These are phyloP conservation scores for Boletus subcaerulescens DNA, from an alignment of 768 basidiomycete genomes.

Conservation along the genomic window DNA sequence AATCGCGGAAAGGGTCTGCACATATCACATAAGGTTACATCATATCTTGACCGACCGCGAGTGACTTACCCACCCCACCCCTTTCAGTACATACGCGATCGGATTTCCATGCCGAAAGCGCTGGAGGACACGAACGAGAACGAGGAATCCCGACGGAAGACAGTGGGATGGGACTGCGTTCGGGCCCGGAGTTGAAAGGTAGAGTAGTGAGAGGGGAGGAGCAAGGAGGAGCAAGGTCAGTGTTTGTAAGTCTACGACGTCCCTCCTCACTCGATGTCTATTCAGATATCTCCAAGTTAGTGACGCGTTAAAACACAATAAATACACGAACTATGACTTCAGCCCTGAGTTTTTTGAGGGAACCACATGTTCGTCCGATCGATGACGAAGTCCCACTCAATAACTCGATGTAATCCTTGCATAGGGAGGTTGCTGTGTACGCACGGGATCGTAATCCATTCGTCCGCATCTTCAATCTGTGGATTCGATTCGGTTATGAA, in stretches of 20 bases:
- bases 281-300: too few relatives aligned
- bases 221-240: too few relatives aligned
- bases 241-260: neutral
- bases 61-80: too few relatives aligned
- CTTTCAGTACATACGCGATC: too few relatives aligned
- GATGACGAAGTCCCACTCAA: neutral
- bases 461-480: neutral
- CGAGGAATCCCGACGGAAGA: neutral
- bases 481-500: too few relatives aligned
- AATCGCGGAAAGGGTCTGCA: too few relatives aligned
- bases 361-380: neutral
- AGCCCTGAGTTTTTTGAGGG: neutral
- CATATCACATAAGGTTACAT: too few relatives aligned
- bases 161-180: rapidly evolving
- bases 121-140: conserved; percentile 3
- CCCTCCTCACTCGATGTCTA: neutral
- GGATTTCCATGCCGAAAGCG: neutral
- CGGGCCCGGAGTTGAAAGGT: rapidly evolving
- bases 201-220: too few relatives aligned
- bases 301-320: too few relatives aligned
- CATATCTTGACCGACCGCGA: too few relatives aligned
- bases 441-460: neutral
- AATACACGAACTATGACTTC: conserved; percentile 1
- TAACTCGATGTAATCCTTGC: neutral
- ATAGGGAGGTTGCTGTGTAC: neutral